Conservation (phyloP, 1,284 basidiomycete species). For the Marasmius oreades region DNA sequence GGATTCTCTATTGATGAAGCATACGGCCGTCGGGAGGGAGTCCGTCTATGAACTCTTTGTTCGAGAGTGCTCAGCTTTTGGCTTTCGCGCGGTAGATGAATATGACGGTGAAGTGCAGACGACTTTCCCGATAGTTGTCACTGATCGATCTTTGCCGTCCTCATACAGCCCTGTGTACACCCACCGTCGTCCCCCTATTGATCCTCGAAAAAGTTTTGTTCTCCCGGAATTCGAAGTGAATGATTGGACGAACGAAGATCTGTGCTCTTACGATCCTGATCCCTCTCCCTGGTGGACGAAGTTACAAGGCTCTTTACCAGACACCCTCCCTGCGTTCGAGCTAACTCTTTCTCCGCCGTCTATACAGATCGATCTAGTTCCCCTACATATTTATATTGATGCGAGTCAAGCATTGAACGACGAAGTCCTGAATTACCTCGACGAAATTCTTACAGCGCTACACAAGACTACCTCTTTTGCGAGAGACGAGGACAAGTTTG, state of each 20-base stretch:
- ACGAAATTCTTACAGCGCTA: neutral
- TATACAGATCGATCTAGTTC: neutral
- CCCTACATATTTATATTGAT: neutral
- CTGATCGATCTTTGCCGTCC: neutral
- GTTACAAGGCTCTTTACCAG: neutral
- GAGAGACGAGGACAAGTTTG: neutral
- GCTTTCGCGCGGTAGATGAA: neutral
- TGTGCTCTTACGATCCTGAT: neutral
- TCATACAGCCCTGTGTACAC: neutral
- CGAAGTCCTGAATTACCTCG: neutral
- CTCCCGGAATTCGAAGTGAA: neutral
- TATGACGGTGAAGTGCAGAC: neutral
- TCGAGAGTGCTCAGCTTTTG: neutral
- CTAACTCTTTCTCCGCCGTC: neutral
- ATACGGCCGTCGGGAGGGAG: neutral
- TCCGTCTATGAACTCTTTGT: neutral
- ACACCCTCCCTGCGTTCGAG: neutral
- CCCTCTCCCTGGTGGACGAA: neutral
- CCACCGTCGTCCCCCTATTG: neutral
- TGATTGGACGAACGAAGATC: conserved; percentile 1
- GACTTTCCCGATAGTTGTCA: neutral
- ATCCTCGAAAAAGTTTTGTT: neutral
- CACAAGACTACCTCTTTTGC: neutral
- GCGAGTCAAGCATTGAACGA: neutral
- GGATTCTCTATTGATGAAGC: neutral